These are phyloP conservation scores for Aspergillus mulundensis DNA, from an alignment of 495 filamentous ascomycete genomes.

Conservation along the genomic window DNA sequence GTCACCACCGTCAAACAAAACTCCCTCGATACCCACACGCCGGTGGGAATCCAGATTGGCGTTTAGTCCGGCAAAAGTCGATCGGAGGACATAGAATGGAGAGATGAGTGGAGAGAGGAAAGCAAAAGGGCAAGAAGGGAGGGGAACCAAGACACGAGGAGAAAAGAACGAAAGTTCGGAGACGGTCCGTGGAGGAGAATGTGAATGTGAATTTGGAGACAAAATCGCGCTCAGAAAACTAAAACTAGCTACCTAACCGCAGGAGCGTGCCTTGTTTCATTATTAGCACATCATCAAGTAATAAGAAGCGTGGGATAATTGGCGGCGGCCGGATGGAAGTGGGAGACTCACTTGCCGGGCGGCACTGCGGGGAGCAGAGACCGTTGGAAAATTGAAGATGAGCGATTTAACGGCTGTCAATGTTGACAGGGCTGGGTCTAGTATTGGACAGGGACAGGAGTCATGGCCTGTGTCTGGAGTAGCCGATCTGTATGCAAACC, in stretches of 20 bases:
- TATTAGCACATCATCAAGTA: not conserved
- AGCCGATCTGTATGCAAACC: not conserved
- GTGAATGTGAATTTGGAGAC: slow-evolving; percentile 7
- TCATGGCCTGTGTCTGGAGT: not conserved
- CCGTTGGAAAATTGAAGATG: not conserved
- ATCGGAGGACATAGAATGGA: slow-evolving; percentile 20
- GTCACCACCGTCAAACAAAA: slow-evolving; percentile 9
- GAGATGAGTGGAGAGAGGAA: not conserved
- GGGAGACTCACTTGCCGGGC: not conserved
- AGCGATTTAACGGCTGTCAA: not conserved
- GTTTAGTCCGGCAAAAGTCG: slow-evolving; percentile 16
- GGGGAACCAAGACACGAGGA: slow-evolving; percentile 1
- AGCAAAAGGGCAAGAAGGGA: not conserved
- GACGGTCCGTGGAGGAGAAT: not conserved
- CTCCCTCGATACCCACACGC: slow-evolving; percentile 15
- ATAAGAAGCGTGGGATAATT: not conserved
- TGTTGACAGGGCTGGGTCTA: not conserved
- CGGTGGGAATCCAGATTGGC: slow-evolving; percentile 16
- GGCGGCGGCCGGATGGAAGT: slow-evolving; percentile 11
- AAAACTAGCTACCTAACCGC: not conserved
- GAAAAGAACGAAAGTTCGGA: not conserved
- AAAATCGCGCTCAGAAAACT: slow-evolving; percentile 1
- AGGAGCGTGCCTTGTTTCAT: slow-evolving; percentile 4
- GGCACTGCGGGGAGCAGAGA: not conserved
- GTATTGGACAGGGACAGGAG: not conserved